phyloP scores from a whole-genome alignment of 371 early-diverging fungal species.

The Chytridium lagenaria region DNA sequence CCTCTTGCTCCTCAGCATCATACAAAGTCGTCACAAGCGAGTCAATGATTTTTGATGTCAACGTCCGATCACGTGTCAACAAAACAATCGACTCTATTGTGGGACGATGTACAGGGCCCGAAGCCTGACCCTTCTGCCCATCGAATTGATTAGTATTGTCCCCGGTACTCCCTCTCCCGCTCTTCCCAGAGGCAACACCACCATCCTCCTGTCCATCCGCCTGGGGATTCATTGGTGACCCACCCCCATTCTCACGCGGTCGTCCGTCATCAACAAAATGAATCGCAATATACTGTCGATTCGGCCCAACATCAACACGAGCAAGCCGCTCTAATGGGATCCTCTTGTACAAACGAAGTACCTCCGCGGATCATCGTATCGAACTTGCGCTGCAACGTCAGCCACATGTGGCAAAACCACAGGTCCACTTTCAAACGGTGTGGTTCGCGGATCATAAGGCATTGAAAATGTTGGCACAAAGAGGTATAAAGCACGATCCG shows the following conservation, averaged over 20 bases:
- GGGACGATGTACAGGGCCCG: conserved; percentile 18
- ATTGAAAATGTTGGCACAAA: conserved; percentile 45
- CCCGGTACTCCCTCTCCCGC: neutral
- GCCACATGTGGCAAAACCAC: conserved; percentile 21
- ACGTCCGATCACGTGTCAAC: conserved; percentile 55
- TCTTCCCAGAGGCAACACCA: neutral
- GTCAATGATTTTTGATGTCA: conserved; percentile 55
- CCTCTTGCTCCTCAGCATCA: conserved; percentile 16
- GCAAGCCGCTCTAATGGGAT: conserved; percentile 49
- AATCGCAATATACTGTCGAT: conserved; percentile 62
- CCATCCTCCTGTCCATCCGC: neutral
- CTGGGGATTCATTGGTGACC: neutral
- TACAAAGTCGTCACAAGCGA: conserved; percentile 51
- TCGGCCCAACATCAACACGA: conserved; percentile 65
- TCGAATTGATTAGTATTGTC: neutral
- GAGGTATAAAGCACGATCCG: conserved; percentile 41
- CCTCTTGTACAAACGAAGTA: conserved; percentile 44
- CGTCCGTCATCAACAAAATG: conserved; percentile 34
- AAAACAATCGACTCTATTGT: conserved; percentile 48
- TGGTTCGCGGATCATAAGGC: conserved; percentile 37
- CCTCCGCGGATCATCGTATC: conserved; percentile 47
- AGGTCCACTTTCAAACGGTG: conserved; percentile 21
- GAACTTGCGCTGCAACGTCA: conserved; percentile 36
- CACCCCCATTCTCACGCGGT: neutral
- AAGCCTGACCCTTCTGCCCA: neutral